Evolutionary conservation across 1,284 basidiomycete genomes (phyloP).

Genomic region (Rhodotorula sp.): DNA sequence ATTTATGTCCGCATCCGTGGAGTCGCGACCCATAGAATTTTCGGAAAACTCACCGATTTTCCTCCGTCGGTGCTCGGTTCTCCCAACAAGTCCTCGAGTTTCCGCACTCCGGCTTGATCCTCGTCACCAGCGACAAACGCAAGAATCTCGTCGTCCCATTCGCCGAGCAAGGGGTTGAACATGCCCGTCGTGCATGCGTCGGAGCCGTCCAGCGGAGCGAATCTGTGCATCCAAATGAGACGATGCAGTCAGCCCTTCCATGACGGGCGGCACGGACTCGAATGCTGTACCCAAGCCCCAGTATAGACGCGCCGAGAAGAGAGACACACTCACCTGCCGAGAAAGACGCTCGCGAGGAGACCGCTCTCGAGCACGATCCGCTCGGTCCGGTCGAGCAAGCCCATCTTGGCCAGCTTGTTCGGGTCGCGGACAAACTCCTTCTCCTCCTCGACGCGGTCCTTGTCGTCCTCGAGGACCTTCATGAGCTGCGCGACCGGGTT

Average conservation of each 20-base stretch:
- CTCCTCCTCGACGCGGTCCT: not conserved
- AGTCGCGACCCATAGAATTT: not conserved
- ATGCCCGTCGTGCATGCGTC: slow-evolving; percentile 73
- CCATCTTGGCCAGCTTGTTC: slow-evolving; percentile 52
- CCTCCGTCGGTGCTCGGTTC: slow-evolving; percentile 58
- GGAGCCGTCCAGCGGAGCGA: slow-evolving; percentile 65
- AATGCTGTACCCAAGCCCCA: not conserved
- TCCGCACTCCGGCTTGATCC: slow-evolving; percentile 9
- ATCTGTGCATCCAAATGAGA: not conserved
- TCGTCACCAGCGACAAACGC: slow-evolving; percentile 13
- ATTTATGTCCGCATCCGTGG: no score
- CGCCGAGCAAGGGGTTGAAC: slow-evolving; percentile 59
- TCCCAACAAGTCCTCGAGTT: slow-evolving; percentile 69
- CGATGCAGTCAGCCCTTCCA: no score
- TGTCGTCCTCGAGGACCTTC: not conserved
- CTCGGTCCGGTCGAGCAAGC: slow-evolving; percentile 68
- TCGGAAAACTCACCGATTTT: slow-evolving; percentile 2
- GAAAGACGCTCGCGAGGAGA: slow-evolving; percentile 67
- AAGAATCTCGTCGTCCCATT: slow-evolving; percentile 72
- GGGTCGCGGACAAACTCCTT: not conserved
- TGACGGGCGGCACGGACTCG: no score
- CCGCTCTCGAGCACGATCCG: slow-evolving; percentile 65
- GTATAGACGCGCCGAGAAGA: no score
- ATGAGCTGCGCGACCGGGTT: not conserved
- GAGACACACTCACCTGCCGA: slow-evolving; percentile 58